Conservation (phyloP, 2,329 filamentous ascomycete species). For the Penicillium fuscoglaucum region DNA sequence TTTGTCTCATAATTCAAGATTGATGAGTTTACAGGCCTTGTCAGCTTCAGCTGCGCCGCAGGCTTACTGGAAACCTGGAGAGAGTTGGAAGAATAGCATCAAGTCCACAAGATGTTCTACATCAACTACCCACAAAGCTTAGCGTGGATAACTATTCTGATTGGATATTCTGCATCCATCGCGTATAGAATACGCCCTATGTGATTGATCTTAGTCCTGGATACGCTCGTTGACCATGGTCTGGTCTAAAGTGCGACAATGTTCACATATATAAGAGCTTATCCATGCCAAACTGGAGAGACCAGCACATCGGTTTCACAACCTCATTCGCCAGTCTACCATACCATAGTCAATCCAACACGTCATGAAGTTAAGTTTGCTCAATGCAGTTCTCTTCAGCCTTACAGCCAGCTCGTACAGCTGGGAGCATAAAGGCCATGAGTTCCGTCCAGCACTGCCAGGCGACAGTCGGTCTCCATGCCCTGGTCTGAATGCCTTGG, state of each 20-base stretch:
- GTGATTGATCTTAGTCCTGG: neutral
- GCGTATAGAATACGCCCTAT: conserved; percentile 1
- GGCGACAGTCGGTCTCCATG: conserved; percentile 3
- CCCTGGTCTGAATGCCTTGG: conserved; percentile 3
- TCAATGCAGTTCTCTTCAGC: neutral
- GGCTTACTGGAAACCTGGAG: neutral
- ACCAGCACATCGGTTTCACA: neutral
- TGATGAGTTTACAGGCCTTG: neutral
- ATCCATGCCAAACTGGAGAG: neutral
- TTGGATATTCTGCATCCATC: neutral
- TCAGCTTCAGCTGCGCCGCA: neutral
- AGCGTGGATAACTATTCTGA: neutral
- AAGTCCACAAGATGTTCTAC: neutral
- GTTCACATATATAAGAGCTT: neutral
- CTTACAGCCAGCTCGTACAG: neutral
- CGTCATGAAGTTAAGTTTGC: neutral
- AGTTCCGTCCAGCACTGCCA: neutral
- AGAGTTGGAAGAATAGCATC: neutral
- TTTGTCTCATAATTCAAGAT: neutral
- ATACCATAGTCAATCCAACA: neutral
- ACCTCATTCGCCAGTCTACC: neutral
- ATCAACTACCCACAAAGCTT: neutral
- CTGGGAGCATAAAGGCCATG: conserved; percentile 1
- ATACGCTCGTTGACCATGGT: neutral
- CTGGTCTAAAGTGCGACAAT: neutral